Conservation (phyloP, 139 green algal genomes). For the Chlamydomonas applanata region DNA sequence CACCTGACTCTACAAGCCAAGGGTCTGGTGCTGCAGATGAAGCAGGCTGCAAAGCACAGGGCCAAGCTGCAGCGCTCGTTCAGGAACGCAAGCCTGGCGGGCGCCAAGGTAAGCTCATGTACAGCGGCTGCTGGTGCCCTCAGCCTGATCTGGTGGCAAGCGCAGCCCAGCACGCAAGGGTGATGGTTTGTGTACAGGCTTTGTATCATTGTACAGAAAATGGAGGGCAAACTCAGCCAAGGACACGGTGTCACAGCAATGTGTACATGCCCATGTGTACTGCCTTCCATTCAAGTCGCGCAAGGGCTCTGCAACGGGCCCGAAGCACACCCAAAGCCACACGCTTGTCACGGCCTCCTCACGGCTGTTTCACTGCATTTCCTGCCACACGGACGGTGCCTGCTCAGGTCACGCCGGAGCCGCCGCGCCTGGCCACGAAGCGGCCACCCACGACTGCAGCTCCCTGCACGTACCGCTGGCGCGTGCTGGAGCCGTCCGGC, state of each 20-base stretch:
- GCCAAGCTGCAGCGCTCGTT: constrained; percentile 22
- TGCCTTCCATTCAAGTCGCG: too few relatives aligned
- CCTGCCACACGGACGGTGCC: too few relatives aligned
- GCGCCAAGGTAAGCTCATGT: constrained; percentile 33
- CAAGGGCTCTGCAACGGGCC: too few relatives aligned
- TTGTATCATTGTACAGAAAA: too few relatives aligned
- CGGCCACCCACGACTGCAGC: constrained; percentile 27
- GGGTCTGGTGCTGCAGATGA: constrained; percentile 29
- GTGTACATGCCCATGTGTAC: too few relatives aligned
- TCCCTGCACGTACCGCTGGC: constrained; percentile 17
- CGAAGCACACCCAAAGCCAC: background rate
- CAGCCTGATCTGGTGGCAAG: too few relatives aligned
- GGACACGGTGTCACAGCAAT: too few relatives aligned
- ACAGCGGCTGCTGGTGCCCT: too few relatives aligned
- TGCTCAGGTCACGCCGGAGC: constrained; percentile 44
- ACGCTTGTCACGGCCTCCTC: background rate
- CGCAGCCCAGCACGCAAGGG: too few relatives aligned
- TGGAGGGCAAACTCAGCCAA: too few relatives aligned
- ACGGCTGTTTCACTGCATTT: too few relatives aligned
- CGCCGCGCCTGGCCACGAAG: constrained; percentile 34
- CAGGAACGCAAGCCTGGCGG: constrained; percentile 34
- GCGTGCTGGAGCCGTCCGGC: constrained; percentile 32
- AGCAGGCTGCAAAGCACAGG: constrained; percentile 14
- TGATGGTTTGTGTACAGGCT: too few relatives aligned
- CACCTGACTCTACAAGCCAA: constrained; percentile 25